Evolutionary conservation across 805 yeast species (phyloP), one percentile per base, ranked within the genome.

Genomic region (Wickerhamiella azyma): DNA sequence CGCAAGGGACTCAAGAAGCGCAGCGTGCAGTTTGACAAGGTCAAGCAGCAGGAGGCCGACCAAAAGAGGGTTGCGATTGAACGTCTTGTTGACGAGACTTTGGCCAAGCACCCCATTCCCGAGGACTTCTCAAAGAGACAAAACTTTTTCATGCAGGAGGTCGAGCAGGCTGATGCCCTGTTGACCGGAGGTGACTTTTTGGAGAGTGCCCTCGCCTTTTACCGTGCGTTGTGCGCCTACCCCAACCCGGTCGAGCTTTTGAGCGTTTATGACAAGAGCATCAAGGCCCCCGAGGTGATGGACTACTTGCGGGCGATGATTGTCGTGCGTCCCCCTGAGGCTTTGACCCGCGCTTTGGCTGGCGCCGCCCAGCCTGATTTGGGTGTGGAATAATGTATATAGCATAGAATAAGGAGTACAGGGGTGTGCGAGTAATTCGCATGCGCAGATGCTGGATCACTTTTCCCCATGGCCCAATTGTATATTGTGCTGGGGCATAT

Each of bases 171-270:
- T 62, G 97, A 89, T 66, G 82, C 80, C 63, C 69, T 83, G 55
- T 75, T 85, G 52, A 69, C 74, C 52, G 78, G 81, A 51, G 81
- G 79, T 53, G 48, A 51, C 41, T 50, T 53, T 46, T 66, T 81
- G 52, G 85, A 81, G 50, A 80, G 96, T 39, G 97, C 98, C 33
- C 70, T 88, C 55, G 75, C 80, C 54, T 92, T 86, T 74, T 92
- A 92, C 75, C 83, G 85, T 65, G 97, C 96, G 11, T 72, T 92
- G 60, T 76, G 85, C 37, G 88, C 86, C 43, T 89, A 88, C 65
- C 97, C 98, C 51, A 81, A 82, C 64, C 99, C 98, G 49, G 80
- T 94, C 47, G 96, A 85, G 58, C 76, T 92, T 56, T 72, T 92
- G 61, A 81, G 81, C 43, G 79, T 89, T 57, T 89, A 85, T 68